Evolutionary conservation across 2,329 filamentous ascomycete species (phyloP).

Genomic region (Elsinoe arachidis): DNA sequence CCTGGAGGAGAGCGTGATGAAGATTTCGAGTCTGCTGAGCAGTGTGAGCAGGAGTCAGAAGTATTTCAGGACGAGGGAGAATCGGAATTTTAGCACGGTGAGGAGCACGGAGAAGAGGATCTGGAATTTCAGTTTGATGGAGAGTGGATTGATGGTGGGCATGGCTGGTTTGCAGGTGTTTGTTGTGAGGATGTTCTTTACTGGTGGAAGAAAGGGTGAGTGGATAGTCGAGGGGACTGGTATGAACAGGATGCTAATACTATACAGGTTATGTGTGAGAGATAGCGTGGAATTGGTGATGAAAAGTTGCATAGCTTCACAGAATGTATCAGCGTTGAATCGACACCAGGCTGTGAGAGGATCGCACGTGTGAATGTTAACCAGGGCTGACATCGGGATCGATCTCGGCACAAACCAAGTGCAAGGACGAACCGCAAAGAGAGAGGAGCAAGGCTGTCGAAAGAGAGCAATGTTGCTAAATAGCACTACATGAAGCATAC

Average conservation of each 20-base stretch:
- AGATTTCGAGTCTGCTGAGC: conserved; percentile 83
- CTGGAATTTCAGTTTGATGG: conserved; percentile 93
- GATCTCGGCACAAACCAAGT: too few relatives aligned
- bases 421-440: background rate
- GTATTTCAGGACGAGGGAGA: conserved; percentile 98
- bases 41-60: conserved; percentile 97
- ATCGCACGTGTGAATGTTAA: background rate
- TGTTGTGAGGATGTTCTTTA: conserved; percentile 97
- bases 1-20: conserved; percentile 90
- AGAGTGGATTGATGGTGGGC: conserved; percentile 80
- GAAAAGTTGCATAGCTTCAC: background rate
- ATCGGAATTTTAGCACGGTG: conserved; percentile 97
- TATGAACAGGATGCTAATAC: background rate
- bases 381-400: too few relatives aligned
- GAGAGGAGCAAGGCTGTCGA: background rate
- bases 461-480: background rate
- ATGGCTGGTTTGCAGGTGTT: conserved; percentile 98
- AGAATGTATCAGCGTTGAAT: conserved; percentile 8
- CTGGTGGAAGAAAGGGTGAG: conserved; percentile 63
- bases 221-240: conserved; percentile 11
- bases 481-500: conserved; percentile 3
- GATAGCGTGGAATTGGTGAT: background rate
- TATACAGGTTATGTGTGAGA: conserved; percentile 2
- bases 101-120: conserved; percentile 91
- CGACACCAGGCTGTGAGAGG: background rate